Conservation (phyloP, 75 land plant genomes). For the Selaginella moellendorffii region DNA sequence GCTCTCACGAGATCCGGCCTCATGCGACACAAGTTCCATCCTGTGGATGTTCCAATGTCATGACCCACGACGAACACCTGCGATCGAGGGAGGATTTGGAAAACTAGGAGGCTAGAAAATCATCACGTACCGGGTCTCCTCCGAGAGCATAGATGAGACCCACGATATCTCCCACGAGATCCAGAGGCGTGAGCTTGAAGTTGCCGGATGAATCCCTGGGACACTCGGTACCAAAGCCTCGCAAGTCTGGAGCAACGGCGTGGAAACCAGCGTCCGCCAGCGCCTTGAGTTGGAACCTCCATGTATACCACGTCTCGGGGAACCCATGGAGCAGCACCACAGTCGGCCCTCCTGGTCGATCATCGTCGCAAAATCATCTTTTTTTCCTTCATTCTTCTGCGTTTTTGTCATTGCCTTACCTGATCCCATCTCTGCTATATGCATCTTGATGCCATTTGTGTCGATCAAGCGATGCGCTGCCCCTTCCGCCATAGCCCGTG, state of each 20-base stretch:
- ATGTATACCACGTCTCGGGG: slow-evolving; percentile 70
- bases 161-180: background rate
- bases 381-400: no score
- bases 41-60: background rate
- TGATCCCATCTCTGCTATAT: no score
- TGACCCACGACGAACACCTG: background rate
- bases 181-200: background rate
- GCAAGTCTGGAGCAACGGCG: slow-evolving; percentile 46
- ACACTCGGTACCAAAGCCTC: slow-evolving; percentile 43
- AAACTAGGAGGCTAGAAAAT: background rate
- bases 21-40: background rate
- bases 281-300: slow-evolving; percentile 64
- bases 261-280: slow-evolving; percentile 46
- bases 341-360: background rate
- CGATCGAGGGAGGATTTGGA: background rate
- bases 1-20: background rate
- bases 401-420: no score
- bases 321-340: slow-evolving; percentile 62
- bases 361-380: no score
- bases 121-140: background rate
- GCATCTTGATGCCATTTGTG: no score
- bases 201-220: background rate
- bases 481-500: no score
- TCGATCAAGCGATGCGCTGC: no score
- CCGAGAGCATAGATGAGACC: background rate